Evolutionary conservation across 352 stramenopile genomes (phyloP), one percentile per base, ranked within the genome.

Genomic region (Pelagophyceae sp.): DNA sequence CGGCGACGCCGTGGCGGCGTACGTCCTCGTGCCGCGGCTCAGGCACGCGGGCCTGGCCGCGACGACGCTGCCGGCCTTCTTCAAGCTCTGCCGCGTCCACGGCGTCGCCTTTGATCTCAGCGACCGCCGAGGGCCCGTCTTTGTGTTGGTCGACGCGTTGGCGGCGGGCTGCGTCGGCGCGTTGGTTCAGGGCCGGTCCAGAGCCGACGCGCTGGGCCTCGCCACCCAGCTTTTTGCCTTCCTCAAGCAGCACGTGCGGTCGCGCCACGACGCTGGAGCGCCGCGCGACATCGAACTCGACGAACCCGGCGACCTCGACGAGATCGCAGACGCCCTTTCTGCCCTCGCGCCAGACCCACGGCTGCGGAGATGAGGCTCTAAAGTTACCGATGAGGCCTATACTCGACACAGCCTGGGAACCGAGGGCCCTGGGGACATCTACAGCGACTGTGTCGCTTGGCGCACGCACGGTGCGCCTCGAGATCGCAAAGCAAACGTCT

Each of bases 71-170:
- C 80, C 80, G 40, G 83, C 88, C 27, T 92, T 94, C 81, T 95
- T 95, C 82, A 91, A 94, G 75, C 85, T 84, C 72, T 95, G 90
- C 75, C 82, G 90, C 0, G 82, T 92, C 61, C 87, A 94, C 51
- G 90, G 90, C 45, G 88, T 95, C 63, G 92, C 87, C 76, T 94
- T 93, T n/a, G 90, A 94, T 76, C 81, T 94, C 27, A 60, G 60
- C 29, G 64, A 69, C 6, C 81, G 83, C 23, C 74, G 89, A 3
- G 90, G 90, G 19, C 85, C 87, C 27, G 83, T 92, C 33, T 94
- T 94, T 76, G 70, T 92, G 58, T 84, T 95, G 15, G 80, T 85
- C 3, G 89, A 95, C 83, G 93, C 89, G 70, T 70, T 80, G 6
- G 61, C 45, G 20, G 45, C 40, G 5, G 76, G 69, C 6, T 19